These are phyloP conservation scores for Novymonas esmeraldas DNA, from an alignment of 208 protist species.

Conservation along the genomic window DNA sequence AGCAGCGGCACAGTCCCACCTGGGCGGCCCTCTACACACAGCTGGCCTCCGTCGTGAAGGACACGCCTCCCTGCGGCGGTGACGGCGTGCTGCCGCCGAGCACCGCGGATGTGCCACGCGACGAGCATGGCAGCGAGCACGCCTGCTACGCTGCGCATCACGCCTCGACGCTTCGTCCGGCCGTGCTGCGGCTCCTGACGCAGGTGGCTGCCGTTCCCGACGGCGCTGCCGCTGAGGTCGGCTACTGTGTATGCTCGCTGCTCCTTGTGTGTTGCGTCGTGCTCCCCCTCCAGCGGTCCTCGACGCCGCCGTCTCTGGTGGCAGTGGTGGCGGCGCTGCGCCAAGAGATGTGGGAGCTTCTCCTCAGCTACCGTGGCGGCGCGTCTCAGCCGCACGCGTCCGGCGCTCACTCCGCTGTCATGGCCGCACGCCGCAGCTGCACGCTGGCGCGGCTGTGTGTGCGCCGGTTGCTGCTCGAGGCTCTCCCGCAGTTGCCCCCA, in stretches of 20 bases:
- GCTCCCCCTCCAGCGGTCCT: background rate
- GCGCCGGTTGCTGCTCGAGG: slow-evolving; percentile 7
- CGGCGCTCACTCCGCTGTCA: too few species aligned
- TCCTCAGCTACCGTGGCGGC: background rate
- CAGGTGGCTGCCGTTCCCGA: background rate
- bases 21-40: background rate
- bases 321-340: slow-evolving; percentile 19
- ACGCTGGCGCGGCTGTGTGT: slow-evolving; percentile 1
- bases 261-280: slow-evolving; percentile 17
- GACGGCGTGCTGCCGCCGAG: background rate
- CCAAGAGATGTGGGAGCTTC: slow-evolving; percentile 11
- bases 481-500: slow-evolving; percentile 1
- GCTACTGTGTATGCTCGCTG: slow-evolving; percentile 12
- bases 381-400: background rate
- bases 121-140: background rate
- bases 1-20: background rate
- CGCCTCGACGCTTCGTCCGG: background rate
- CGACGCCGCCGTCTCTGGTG: background rate
- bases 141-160: background rate
- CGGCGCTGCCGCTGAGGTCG: background rate
- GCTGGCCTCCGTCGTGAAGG: slow-evolving; percentile 1
- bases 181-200: slow-evolving; percentile 3
- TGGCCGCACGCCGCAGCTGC: background rate
- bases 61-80: background rate
- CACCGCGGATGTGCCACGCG: too few species aligned